Base-by-base conservation (phyloP, 495 filamentous ascomycete species). In the Neurospora cerealis region DNA sequence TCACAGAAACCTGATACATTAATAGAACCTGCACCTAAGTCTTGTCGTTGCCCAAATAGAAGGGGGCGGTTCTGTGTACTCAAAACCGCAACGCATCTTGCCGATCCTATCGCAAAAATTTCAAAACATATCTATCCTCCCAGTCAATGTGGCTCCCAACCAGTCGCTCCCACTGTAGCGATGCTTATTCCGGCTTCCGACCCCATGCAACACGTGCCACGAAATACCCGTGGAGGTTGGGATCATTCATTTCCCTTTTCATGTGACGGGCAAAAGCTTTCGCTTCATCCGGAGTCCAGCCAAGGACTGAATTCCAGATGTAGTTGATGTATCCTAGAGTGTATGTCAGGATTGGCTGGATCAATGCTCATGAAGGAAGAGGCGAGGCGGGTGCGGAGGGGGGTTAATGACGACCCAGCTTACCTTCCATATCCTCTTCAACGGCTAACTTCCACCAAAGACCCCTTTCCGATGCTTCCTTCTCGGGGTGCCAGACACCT, bases 381-480 rank as follows among this genome's bases (percentile, higher is more conserved):
- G 73, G 37, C n/a, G n/a, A n/a, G 6, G 28, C 5, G 8, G 21
- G 13, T 4, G 13, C 7, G 79, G 79, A 11, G 7, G 78, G 79
- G 21, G 13, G 5, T 17, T 32, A 1, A 11, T 7, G 5, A 28
- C 48, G 0, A 19, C 6, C 54, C 0, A 62, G 28, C 9, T 86
- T 79, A 46, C 83, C 83, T 66, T 83, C 83, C 15, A 77, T 71
- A 32, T 83, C 83, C 44, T 74, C 72, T 21, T 79, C 78, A 7
- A 83, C 54, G n/a, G 78, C 79, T 0, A 80, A 54, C 21, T 80
- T 75, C 9, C 70, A 72, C 39, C 76, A 83, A 34, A 78, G 75
- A 2, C 88, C 88, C 36, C 88, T 80, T 75, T 87, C 82, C 46
- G 10, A 41, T 15, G 32, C 28, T 19, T 54, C 19, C 69, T 66